Evolutionary conservation across 1,284 basidiomycete species (phyloP).

Genomic region (Bondarzewia mesenterica): DNA sequence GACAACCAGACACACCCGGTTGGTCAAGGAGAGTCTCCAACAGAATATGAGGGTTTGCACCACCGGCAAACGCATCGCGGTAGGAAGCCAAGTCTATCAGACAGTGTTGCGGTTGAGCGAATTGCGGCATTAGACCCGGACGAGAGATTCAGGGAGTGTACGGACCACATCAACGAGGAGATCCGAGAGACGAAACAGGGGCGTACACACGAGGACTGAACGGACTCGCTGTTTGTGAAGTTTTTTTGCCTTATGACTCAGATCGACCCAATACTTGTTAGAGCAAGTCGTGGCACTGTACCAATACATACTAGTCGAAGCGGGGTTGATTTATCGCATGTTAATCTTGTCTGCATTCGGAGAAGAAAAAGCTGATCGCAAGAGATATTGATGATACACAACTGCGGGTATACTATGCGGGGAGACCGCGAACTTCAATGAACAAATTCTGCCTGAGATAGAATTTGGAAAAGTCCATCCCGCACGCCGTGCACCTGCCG

Average conservation of each 20-base stretch:
- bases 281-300: too few species aligned
- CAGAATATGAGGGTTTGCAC: slow-evolving; percentile 33
- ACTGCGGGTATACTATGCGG: slow-evolving; percentile 15
- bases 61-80: slow-evolving; percentile 34
- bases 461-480: slow-evolving; percentile 32
- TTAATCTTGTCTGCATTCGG: too few species aligned
- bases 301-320: too few species aligned
- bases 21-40: slow-evolving; percentile 8
- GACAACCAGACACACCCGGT: slow-evolving; percentile 1
- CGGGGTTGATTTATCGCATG: too few species aligned
- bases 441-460: slow-evolving; percentile 32
- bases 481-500: slow-evolving; percentile 30
- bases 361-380: too few species aligned
- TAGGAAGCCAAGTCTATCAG: slow-evolving; percentile 55
- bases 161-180: slow-evolving; percentile 60
- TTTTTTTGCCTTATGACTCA: too few species aligned
- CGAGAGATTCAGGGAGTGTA: slow-evolving; percentile 46
- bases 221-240: too few species aligned
- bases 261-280: too few species aligned
- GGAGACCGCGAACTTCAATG: slow-evolving; percentile 30
- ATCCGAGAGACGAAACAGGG: slow-evolving; percentile 30
- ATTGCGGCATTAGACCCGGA: slow-evolving; percentile 48
- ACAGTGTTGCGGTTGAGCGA: slow-evolving; percentile 52
- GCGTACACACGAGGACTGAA: not conserved
- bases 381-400: not conserved